A percentile compares a stretch with the other conserved stretches of the same genome.
These are phyloP conservation scores for Penicillium griseofulvum DNA, from an alignment of 2,329 filamentous ascomycete species.

Conservation along the genomic window DNA sequence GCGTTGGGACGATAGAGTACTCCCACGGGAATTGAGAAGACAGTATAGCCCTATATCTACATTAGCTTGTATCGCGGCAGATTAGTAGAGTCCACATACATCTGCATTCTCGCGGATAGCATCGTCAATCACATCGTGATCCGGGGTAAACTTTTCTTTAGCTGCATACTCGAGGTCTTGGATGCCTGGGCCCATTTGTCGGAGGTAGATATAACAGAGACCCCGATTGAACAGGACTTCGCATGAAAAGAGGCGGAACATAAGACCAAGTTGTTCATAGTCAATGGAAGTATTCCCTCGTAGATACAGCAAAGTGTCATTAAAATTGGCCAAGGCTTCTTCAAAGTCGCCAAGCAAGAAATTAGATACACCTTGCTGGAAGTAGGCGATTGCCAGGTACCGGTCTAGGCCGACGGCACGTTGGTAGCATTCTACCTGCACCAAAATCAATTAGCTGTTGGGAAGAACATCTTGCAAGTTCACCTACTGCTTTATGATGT, in stretches of 20 bases:
- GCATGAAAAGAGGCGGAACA: constrained; percentile 96
- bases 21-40: constrained; percentile 96
- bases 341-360: constrained; percentile 96
- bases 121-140: constrained; percentile 97
- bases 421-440: constrained; percentile 90
- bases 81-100: constrained; percentile 48
- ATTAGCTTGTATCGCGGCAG: background rate
- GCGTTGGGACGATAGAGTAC: constrained; percentile 94
- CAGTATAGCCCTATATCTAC: constrained; percentile 76
- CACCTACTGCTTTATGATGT: constrained; percentile 85
- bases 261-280: constrained; percentile 90
- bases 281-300: constrained; percentile 97
- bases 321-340: constrained; percentile 96
- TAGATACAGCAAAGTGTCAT: constrained; percentile 91
- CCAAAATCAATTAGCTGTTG: constrained; percentile 7
- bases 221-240: constrained; percentile 97
- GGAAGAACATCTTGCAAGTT: background rate
- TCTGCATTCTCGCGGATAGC: constrained; percentile 91
- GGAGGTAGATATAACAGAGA: constrained; percentile 93
- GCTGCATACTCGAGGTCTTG: constrained; percentile 86
- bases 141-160: constrained; percentile 92
- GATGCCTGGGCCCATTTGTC: constrained; percentile 86
- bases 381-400: constrained; percentile 96
- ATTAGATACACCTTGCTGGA: constrained; percentile 97
- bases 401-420: constrained; percentile 85